phyloP scores from a whole-genome alignment of 2,329 filamentous ascomycete species.

The Rhynchosporium graminicola region DNA sequence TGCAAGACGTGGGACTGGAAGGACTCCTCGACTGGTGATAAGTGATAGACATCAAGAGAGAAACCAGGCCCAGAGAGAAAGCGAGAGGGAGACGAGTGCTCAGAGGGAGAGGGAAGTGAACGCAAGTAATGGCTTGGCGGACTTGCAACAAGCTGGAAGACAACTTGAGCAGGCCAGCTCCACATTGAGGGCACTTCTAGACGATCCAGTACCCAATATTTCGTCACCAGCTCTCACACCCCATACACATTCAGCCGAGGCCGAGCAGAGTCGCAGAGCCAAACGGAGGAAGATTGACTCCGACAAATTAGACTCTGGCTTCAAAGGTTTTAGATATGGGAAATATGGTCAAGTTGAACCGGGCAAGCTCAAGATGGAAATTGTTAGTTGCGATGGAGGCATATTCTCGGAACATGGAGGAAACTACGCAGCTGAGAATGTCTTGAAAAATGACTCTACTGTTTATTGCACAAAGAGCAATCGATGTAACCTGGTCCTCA shows the following conservation, averaged over 20 bases:
- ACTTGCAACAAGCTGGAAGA: constrained; percentile 34
- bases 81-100: background rate
- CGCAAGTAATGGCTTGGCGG: constrained; percentile 26
- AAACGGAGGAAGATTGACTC: constrained; percentile 74
- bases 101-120: constrained; percentile 24
- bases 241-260: constrained; percentile 34
- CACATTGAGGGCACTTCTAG: constrained; percentile 34
- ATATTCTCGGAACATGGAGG: constrained; percentile 60
- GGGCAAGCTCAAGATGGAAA: constrained; percentile 80
- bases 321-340: constrained; percentile 73
- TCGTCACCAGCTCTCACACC: constrained; percentile 29
- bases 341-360: constrained; percentile 85
- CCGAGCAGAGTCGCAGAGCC: constrained; percentile 53
- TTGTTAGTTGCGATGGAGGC: constrained; percentile 87
- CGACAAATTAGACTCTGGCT: constrained; percentile 52
- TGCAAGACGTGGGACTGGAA: constrained; percentile 24
- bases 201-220: constrained; percentile 33
- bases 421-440: constrained; percentile 72
- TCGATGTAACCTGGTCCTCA: constrained; percentile 82
- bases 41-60: constrained; percentile 39
- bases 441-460: constrained; percentile 76
- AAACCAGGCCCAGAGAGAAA: constrained; percentile 22
- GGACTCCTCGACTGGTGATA: constrained; percentile 24
- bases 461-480: constrained; percentile 92
- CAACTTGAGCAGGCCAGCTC: constrained; percentile 36